phyloP scores from a whole-genome alignment of 768 basidiomycete species.

The Sporobolomyces roseus region DNA sequence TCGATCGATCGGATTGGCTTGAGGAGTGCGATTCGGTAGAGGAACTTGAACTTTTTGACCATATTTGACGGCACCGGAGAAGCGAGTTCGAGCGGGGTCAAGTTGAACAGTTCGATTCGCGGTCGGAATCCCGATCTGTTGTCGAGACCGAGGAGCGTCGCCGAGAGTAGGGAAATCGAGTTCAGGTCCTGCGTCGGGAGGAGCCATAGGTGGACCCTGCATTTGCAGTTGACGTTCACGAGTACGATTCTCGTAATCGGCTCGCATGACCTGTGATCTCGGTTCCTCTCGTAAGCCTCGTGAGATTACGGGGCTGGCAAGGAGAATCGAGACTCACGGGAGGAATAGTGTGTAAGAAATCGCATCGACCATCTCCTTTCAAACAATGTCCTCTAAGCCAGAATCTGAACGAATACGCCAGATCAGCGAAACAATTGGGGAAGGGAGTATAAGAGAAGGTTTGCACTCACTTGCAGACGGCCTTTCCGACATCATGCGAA shows the following conservation, averaged over 20 bases:
- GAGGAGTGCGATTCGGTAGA: constrained; percentile 8
- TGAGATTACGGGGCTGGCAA: constrained; percentile 1
- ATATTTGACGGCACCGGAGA: constrained; percentile 85
- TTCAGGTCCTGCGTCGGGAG: constrained; percentile 38
- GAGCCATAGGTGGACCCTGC: constrained; percentile 48
- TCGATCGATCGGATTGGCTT: constrained; percentile 44
- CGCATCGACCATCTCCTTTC: constrained; percentile 72
- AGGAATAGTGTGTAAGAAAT: constrained; percentile 78
- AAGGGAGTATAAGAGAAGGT: neutral
- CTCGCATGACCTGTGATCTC: constrained; percentile 44
- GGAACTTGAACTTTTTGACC: constrained; percentile 43
- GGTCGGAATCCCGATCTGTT: constrained; percentile 37
- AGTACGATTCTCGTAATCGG: constrained; percentile 43
- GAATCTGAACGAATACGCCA: constrained; percentile 66
- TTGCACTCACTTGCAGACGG: constrained; percentile 66
- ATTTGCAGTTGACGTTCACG: constrained; percentile 15
- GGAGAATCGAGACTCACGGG: constrained; percentile 55
- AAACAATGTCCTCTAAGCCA: constrained; percentile 97
- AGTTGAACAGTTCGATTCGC: constrained; percentile 52
- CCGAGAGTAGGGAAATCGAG: constrained; percentile 47
- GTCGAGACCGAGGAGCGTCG: constrained; percentile 47
- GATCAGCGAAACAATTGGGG: neutral
- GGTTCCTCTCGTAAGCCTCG: constrained; percentile 43
- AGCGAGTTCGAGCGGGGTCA: constrained; percentile 84
- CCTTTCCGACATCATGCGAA: constrained; percentile 47